Evolutionary conservation across 2,329 filamentous ascomycete species (phyloP), one percentile per base, ranked within the genome.

Genomic region (Fusarium sp.): DNA sequence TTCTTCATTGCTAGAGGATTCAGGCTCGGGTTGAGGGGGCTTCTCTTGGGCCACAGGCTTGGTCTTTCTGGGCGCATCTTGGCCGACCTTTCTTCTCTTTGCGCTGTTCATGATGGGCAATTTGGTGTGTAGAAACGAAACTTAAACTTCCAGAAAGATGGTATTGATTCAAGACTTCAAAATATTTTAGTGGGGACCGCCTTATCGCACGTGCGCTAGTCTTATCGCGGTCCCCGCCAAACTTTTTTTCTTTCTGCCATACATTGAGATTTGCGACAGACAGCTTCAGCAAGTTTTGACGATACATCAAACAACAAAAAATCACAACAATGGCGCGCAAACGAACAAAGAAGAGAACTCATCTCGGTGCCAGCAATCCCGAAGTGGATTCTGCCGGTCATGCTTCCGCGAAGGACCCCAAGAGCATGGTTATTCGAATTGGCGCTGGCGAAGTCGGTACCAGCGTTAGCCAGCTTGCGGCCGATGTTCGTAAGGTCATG

Each of bases 341-440:
- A 82, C 86, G 94, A 77, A 90, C 89, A 54, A 98, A 97, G 85
- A 97, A 95, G 87, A 90, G 93, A 79, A 97, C 94, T 65, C 94
- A 97, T 81, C 81, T 91, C 57, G 90, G 91, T 65, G 88, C 91
- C 53, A 86, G 84, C 67, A 88, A 88, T 73, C 87, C 87, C 55
- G 87, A 88, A 74, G 80, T 84, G 67, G 82, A 86, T 74, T 75
- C 87, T 69, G 83, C 85, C 45, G 86, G 88, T 61, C 89, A 90
- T 80, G 87, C 88, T 62, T 87, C 90, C 25, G 85, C 87, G 56
- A 89, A 90, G 70, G 87, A 90, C 54, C 96, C 96, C 34, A 98
- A 98, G 86, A 97, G 92, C 79, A 98, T 99, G 95, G 95, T 99
- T 62, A 97, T 99, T 81, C 93, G 96, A 74, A 94, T 98, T 76